These are phyloP conservation scores for Lachancea lanzarotensis DNA, from an alignment of 805 yeast genomes.

Conservation along the genomic window DNA sequence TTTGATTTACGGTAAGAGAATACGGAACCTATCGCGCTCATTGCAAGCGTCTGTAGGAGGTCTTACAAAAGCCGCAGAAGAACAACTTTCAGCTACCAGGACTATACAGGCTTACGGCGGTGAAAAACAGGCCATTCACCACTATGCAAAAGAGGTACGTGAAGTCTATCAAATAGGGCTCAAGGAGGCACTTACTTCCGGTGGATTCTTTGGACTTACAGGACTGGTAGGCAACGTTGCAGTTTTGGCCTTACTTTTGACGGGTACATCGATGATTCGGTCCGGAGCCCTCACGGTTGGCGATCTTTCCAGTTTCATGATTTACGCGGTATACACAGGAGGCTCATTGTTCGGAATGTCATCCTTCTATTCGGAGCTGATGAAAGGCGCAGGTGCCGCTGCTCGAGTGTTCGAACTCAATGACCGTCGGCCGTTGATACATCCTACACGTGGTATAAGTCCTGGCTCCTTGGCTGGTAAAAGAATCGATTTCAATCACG, in stretches of 20 bases:
- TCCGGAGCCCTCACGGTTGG: slow-evolving; percentile 76
- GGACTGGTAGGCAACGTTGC: slow-evolving; percentile 81
- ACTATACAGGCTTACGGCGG: slow-evolving; percentile 91
- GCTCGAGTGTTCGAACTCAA: slow-evolving; percentile 82
- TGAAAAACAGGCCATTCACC: slow-evolving; percentile 68
- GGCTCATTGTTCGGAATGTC: slow-evolving; percentile 88
- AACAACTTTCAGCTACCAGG: slow-evolving; percentile 74
- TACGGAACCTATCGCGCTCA: slow-evolving; percentile 64
- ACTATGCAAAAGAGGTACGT: slow-evolving; percentile 67
- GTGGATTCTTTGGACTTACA: slow-evolving; percentile 69
- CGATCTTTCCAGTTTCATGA: slow-evolving; percentile 84
- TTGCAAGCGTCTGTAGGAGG: slow-evolving; percentile 82
- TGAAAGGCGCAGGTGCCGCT: slow-evolving; percentile 98
- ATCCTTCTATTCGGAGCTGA: slow-evolving; percentile 83
- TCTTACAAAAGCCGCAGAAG: slow-evolving; percentile 86
- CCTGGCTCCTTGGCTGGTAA: slow-evolving; percentile 28
- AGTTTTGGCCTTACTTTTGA: slow-evolving; percentile 63
- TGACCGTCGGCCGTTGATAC: slow-evolving; percentile 67
- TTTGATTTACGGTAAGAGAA: slow-evolving; percentile 70
- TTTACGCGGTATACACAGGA: slow-evolving; percentile 93
- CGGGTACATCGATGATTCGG: slow-evolving; percentile 79
- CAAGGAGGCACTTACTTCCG: slow-evolving; percentile 73
- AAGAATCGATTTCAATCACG: slow-evolving; percentile 51
- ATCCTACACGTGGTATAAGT: slow-evolving; percentile 53
- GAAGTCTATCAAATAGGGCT: slow-evolving; percentile 60